Percentiles rank a stretch among this genome's conserved stretches.
phyloP scores from a whole-genome alignment of 202 grass and related monocot species.

The Zoysia matrella region DNA sequence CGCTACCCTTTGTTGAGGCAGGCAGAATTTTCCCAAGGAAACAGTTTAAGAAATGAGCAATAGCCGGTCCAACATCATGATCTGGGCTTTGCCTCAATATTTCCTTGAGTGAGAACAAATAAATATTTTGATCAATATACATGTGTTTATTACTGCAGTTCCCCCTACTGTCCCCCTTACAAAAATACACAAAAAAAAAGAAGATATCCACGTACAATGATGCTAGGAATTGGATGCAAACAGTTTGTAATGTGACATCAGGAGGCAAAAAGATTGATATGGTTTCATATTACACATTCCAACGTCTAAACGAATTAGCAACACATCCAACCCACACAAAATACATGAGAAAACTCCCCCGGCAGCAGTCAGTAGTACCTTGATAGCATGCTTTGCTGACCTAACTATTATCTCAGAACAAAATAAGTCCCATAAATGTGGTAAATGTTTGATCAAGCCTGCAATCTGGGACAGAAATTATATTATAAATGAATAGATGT shows the following conservation, averaged over 20 bases:
- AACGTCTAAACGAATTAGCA: neutral
- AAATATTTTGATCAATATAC: slow-evolving; percentile 30
- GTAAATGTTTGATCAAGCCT: slow-evolving; percentile 78
- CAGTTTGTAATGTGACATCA: neutral
- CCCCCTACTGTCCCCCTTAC: neutral
- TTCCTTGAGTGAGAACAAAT: slow-evolving; percentile 62
- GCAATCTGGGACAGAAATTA: slow-evolving; percentile 69
- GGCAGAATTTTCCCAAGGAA: slow-evolving; percentile 67
- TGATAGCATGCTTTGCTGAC: slow-evolving; percentile 91
- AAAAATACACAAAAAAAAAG: neutral
- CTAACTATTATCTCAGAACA: slow-evolving; percentile 85
- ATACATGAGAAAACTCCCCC: neutral
- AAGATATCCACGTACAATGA: neutral
- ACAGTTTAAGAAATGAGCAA: slow-evolving; percentile 94
- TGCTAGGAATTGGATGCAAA: neutral
- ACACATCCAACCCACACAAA: neutral
- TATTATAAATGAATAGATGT: slow-evolving; percentile 29
- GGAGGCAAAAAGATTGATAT: neutral
- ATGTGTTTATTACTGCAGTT: neutral
- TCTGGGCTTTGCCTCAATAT: slow-evolving; percentile 77
- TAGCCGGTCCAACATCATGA: slow-evolving; percentile 83
- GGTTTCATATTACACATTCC: neutral
- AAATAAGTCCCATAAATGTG: slow-evolving; percentile 83
- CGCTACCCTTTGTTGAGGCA: slow-evolving; percentile 56
- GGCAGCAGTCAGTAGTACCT: slow-evolving; percentile 48